Evolutionary conservation across 257 asterid genomes (phyloP).

Genomic region (Solanum medicagineum): DNA sequence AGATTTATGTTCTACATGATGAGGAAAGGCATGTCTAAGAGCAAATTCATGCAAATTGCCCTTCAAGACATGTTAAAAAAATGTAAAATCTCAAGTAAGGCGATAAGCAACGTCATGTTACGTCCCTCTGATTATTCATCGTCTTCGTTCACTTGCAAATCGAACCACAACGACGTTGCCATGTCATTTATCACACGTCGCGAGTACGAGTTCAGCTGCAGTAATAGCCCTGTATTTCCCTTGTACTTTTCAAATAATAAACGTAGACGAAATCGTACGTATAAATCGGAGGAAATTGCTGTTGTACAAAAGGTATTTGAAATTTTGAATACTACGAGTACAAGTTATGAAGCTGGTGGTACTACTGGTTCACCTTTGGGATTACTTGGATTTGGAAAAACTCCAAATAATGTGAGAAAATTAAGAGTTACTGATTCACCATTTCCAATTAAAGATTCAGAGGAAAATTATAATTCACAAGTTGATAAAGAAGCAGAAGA

Average conservation of each 20-base stretch:
- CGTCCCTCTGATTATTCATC: slow-evolving; percentile 9
- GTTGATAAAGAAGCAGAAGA: slow-evolving; percentile 41
- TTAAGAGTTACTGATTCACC: slow-evolving; percentile 38
- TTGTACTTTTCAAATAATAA: slow-evolving; percentile 4
- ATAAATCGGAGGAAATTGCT: not conserved
- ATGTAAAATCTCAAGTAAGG: slow-evolving; percentile 24
- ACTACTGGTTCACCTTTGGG: not conserved
- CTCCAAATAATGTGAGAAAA: slow-evolving; percentile 25
- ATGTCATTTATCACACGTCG: slow-evolving; percentile 16
- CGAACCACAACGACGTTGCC: not conserved
- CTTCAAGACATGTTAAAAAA: slow-evolving; percentile 12
- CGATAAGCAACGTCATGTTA: slow-evolving; percentile 17
- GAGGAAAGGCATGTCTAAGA: slow-evolving; percentile 24
- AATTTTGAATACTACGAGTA: slow-evolving; percentile 4
- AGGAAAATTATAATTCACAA: slow-evolving; percentile 10
- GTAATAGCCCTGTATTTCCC: slow-evolving; percentile 14
- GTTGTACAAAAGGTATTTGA: slow-evolving; percentile 3
- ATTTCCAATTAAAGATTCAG: slow-evolving; percentile 20
- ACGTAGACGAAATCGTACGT: not conserved
- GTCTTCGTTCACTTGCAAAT: slow-evolving; percentile 13
- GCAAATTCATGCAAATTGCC: slow-evolving; percentile 13
- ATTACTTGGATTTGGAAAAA: slow-evolving; percentile 29
- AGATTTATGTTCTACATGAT: slow-evolving; percentile 19
- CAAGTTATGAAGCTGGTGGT: slow-evolving; percentile 1
- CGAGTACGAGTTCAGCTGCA: slow-evolving; percentile 37